These are phyloP conservation scores for Kodamaea hsintzibuensis DNA, from an alignment of 805 yeast species.

Conservation along the genomic window DNA sequence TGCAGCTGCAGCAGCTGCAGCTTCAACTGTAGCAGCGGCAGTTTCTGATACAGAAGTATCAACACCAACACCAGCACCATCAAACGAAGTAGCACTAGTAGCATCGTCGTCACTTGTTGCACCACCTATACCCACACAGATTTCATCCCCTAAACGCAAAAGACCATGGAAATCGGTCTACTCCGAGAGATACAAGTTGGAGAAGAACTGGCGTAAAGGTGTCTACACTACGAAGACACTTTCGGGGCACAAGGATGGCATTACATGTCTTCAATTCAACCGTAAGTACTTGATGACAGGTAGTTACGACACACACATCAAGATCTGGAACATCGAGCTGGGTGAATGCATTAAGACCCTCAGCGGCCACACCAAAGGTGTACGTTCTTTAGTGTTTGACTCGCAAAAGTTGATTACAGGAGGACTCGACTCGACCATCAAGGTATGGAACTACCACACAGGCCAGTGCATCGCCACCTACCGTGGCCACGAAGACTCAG, in stretches of 20 bases:
- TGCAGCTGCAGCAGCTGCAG: background rate
- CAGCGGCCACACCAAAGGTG: constrained; percentile 87
- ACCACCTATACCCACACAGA: background rate
- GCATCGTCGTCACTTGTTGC: background rate
- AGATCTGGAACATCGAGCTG: constrained; percentile 88
- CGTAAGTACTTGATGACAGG: constrained; percentile 80
- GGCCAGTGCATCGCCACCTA: constrained; percentile 94
- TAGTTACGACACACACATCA: constrained; percentile 85
- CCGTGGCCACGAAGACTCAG: constrained; percentile 87
- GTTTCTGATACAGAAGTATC: background rate
- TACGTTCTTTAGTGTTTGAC: constrained; percentile 82
- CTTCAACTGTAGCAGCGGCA: background rate
- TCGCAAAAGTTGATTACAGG: constrained; percentile 89
- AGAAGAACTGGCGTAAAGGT: constrained; percentile 93
- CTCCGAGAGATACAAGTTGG: constrained; percentile 86
- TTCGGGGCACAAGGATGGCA: constrained; percentile 83
- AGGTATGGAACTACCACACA: constrained; percentile 94
- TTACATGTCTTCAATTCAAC: constrained; percentile 85
- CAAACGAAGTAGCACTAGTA: background rate
- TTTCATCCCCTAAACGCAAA: constrained; percentile 20
- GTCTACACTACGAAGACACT: constrained; percentile 62
- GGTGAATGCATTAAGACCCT: constrained; percentile 78
- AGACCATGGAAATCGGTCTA: constrained; percentile 97
- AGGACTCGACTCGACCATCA: constrained; percentile 85
- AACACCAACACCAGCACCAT: background rate